These are phyloP conservation scores for Heimioporus sp. DNA, from an alignment of 768 basidiomycete genomes.

Conservation along the genomic window DNA sequence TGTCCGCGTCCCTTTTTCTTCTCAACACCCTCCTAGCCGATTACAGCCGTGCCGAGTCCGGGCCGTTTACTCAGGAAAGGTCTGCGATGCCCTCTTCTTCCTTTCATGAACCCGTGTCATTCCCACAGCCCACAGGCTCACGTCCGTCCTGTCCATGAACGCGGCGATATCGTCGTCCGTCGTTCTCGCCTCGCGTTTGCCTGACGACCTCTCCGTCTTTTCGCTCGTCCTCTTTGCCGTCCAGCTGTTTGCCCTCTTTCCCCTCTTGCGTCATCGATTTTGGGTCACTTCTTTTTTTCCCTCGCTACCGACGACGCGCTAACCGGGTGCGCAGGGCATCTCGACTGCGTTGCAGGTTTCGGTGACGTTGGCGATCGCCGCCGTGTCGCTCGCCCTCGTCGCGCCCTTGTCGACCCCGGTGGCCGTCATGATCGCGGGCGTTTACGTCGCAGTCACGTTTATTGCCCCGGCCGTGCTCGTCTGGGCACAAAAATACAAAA, in stretches of 20 bases:
- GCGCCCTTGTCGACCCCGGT: slow-evolving; percentile 53
- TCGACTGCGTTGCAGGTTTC: slow-evolving; percentile 44
- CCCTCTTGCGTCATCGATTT: slow-evolving; percentile 69
- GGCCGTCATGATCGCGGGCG: slow-evolving; percentile 48
- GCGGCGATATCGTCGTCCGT: slow-evolving; percentile 92
- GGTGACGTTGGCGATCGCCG: slow-evolving; percentile 53
- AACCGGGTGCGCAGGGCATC: slow-evolving; percentile 40
- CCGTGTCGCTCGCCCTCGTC: slow-evolving; percentile 51
- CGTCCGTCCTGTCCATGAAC: slow-evolving; percentile 84
- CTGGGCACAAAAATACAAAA: slow-evolving; percentile 88
- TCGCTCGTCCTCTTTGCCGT: slow-evolving; percentile 84
- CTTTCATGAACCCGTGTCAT: slow-evolving; percentile 19
- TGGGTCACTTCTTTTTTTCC: slow-evolving; percentile 48
- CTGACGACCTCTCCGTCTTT: slow-evolving; percentile 83
- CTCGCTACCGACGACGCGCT: slow-evolving; percentile 10
- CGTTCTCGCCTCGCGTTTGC: slow-evolving; percentile 87
- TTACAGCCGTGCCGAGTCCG: slow-evolving; percentile 54
- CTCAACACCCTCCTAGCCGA: slow-evolving; percentile 84
- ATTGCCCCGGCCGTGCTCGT: slow-evolving; percentile 71
- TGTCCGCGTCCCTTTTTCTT: slow-evolving; percentile 81
- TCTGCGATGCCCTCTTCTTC: slow-evolving; percentile 31
- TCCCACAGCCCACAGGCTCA: slow-evolving; percentile 51
- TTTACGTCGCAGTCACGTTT: slow-evolving; percentile 61
- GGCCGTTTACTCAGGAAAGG: slow-evolving; percentile 58
- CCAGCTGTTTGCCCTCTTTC: slow-evolving; percentile 81